These are phyloP conservation scores for Podaxis sp. DNA, from an alignment of 768 basidiomycete genomes.

Conservation along the genomic window DNA sequence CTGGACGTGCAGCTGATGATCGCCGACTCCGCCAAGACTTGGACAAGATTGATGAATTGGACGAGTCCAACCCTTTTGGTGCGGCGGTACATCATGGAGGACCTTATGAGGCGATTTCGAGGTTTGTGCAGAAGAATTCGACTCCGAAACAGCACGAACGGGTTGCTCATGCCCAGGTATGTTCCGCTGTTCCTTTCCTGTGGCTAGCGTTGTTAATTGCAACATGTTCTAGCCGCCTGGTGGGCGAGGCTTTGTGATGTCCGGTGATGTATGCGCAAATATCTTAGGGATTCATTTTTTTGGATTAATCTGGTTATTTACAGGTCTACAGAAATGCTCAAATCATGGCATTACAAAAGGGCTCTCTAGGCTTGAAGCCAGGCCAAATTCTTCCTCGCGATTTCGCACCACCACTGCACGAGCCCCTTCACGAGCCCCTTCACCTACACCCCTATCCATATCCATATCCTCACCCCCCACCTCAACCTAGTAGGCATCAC, in stretches of 20 bases:
- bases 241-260: background rate
- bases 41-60: constrained; percentile 77
- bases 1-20: constrained; percentile 19
- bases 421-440: background rate
- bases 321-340: constrained; percentile 31
- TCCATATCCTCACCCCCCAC: constrained; percentile 5
- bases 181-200: background rate
- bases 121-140: constrained; percentile 28
- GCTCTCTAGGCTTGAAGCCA: constrained; percentile 48
- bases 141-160: constrained; percentile 9
- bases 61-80: constrained; percentile 73
- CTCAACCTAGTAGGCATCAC: constrained; percentile 9
- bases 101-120: constrained; percentile 67
- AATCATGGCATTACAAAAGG: constrained; percentile 31
- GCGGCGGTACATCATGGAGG: constrained; percentile 63
- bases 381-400: constrained; percentile 56
- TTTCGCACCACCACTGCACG: constrained; percentile 9
- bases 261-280: constrained; percentile 14
- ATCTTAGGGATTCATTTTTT: background rate
- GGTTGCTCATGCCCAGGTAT: background rate
- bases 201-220: background rate
- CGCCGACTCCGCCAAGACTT: constrained; percentile 33
- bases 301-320: constrained; percentile 12
- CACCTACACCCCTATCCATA: constrained; percentile 14
- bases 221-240: background rate